These are phyloP conservation scores for Aspergillaceae sp. DNA, from an alignment of 2,329 filamentous ascomycete genomes.

Conservation along the genomic window DNA sequence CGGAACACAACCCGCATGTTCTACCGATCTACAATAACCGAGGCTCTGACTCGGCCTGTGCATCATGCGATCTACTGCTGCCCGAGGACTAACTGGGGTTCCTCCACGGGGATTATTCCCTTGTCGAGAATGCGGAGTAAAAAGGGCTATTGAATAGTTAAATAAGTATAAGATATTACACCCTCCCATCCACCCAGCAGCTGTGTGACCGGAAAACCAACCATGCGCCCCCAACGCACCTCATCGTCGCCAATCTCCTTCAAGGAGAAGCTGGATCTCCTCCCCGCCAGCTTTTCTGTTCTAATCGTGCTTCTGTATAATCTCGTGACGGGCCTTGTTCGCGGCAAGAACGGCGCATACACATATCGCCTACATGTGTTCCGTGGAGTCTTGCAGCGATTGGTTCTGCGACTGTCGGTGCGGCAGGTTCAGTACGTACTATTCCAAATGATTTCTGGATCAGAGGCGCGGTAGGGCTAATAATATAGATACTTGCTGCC, in stretches of 20 bases:
- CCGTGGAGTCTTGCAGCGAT: constrained; percentile 23
- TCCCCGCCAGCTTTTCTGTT: constrained; percentile 19
- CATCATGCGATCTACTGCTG: too few species aligned
- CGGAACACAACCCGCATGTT: too few species aligned
- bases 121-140: not conserved
- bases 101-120: too few species aligned
- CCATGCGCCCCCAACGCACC: too few species aligned
- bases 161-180: not conserved
- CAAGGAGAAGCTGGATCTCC: constrained; percentile 26
- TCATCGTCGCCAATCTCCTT: constrained; percentile 15
- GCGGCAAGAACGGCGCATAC: constrained; percentile 28
- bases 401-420: constrained; percentile 14
- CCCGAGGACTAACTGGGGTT: too few species aligned
- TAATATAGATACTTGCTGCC: constrained; percentile 4
- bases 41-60: too few species aligned
- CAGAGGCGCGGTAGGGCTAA: too few species aligned
- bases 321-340: constrained; percentile 30
- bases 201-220: not conserved
- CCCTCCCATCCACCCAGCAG: too few species aligned
- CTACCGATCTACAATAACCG: too few species aligned
- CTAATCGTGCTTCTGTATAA: constrained; percentile 19
- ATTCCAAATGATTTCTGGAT: not conserved
- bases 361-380: constrained; percentile 28
- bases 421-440: constrained; percentile 27
- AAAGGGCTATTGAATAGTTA: not conserved